Percentiles rank a stretch among this genome's conserved stretches.
Conservation (phyloP, 208 protist genomes). For the Zelonia costaricensis region DNA sequence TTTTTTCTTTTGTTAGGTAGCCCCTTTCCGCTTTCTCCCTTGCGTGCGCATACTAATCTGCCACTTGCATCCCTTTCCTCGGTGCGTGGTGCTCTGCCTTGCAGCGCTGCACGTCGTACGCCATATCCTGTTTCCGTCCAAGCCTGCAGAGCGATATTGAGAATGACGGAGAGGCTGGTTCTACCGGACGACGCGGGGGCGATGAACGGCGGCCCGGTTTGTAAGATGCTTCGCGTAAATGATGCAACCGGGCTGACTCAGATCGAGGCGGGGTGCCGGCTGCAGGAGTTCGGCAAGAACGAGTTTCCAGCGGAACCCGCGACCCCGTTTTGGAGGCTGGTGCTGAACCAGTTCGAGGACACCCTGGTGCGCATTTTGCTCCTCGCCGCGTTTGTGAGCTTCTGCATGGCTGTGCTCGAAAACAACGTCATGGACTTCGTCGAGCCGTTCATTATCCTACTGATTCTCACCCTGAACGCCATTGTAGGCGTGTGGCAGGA, state of each 20-base stretch:
- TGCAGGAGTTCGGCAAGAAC: slow-evolving; percentile 66
- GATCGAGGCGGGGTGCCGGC: slow-evolving; percentile 45
- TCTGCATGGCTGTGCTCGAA: slow-evolving; percentile 79
- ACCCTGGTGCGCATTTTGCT: slow-evolving; percentile 89
- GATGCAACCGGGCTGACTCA: slow-evolving; percentile 4
- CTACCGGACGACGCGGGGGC: slow-evolving; percentile 28
- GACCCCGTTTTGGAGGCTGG: slow-evolving; percentile 81
- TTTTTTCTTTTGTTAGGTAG: too few relatives aligned
- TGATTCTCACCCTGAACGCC: slow-evolving; percentile 95
- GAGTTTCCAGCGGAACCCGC: slow-evolving; percentile 52
- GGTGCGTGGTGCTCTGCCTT: too few relatives aligned
- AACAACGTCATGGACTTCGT: slow-evolving; percentile 77
- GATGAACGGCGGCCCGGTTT: slow-evolving; percentile 17
- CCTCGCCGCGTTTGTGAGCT: slow-evolving; percentile 75
- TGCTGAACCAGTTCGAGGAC: slow-evolving; percentile 92
- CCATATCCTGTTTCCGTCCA: too few relatives aligned
- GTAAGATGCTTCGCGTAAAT: slow-evolving; percentile 16
- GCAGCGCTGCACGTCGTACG: too few relatives aligned
- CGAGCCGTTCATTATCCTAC: slow-evolving; percentile 94
- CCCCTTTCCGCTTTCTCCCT: too few relatives aligned
- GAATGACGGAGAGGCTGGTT: slow-evolving; percentile 16
- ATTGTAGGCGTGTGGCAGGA: slow-evolving; percentile 94
- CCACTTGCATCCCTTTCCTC: too few relatives aligned
- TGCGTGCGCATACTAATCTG: too few relatives aligned
- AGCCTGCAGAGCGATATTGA: too few relatives aligned